Evolutionary conservation across 495 filamentous ascomycete genomes (phyloP).

Genomic region (Penicillium atrosanguineum): DNA sequence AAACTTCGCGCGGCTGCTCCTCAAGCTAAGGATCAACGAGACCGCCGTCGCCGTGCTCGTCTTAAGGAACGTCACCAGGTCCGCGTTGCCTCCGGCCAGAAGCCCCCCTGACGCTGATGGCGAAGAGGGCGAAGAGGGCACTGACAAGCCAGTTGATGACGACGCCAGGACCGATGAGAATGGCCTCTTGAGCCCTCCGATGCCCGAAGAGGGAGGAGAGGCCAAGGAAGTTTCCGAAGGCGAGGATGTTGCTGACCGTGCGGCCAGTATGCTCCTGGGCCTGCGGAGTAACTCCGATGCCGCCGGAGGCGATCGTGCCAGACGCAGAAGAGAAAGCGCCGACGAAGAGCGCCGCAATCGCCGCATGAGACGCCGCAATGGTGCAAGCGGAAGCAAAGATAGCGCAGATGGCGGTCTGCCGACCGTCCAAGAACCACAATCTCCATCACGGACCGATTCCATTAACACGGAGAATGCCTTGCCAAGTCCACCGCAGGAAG

Average conservation of each 20-base stretch:
- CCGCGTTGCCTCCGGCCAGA: constrained; percentile 83
- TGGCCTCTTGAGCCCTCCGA: constrained; percentile 39
- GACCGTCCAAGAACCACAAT: constrained; percentile 33
- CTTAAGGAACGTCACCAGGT: constrained; percentile 90
- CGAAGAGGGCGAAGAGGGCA: constrained; percentile 27
- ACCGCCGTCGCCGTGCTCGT: constrained; percentile 80
- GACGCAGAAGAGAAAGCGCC: constrained; percentile 63
- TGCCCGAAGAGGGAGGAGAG: constrained; percentile 38
- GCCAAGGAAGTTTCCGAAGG: constrained; percentile 50
- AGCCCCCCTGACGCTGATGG: constrained; percentile 62
- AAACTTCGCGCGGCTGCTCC: constrained; percentile 93
- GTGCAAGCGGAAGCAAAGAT: constrained; percentile 46
- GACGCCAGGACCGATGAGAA: constrained; percentile 28
- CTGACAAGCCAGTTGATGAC: constrained; percentile 21
- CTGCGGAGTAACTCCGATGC: constrained; percentile 64
- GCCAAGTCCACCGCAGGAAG: constrained; percentile 27
- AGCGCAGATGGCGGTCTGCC: constrained; percentile 39
- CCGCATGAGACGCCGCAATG: constrained; percentile 56
- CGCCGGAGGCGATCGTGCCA: constrained; percentile 53
- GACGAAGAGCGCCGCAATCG: constrained; percentile 66
- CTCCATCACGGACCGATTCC: constrained; percentile 26
- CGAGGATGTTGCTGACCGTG: constrained; percentile 79
- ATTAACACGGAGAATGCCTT: constrained; percentile 19
- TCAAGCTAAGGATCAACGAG: constrained; percentile 80
- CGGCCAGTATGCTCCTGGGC: constrained; percentile 77